Evolutionary conservation across 495 filamentous ascomycete species (phyloP), one percentile per base, ranked within the genome.

Genomic region (Margaritispora aquatica): DNA sequence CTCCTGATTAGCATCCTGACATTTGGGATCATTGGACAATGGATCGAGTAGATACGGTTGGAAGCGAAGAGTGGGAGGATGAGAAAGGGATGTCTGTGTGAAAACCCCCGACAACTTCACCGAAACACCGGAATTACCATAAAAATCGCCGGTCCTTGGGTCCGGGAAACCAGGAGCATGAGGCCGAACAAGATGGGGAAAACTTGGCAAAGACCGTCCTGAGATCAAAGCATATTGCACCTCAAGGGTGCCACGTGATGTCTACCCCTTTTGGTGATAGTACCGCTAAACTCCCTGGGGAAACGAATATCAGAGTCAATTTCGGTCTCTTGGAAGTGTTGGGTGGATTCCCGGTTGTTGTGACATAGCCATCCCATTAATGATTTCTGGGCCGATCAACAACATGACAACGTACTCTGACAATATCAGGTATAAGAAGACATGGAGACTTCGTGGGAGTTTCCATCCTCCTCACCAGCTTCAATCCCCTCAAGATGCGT

Each of bases 401-500:
- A 34, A 34, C 5, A 34, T 34, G 5, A 13, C 5, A 13, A 47
- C 5, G 44, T n/a, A 5, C 7, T n/a, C 44, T n/a, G 5, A 9
- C 44, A 47, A 47, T 4, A 47, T 5, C 7, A n/a, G 44, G 17
- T 47, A 47, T 22, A 47, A 9, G n/a, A n/a, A 48, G 13, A 50
- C 24, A 50, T 50, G 21, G 47, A 8, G 15, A n/a, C 8, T n/a
- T n/a, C 38, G 2, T n/a, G 10, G 19, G 7, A 8, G 7, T 5
- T 5, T 13, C 13, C 13, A 34, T 5, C 29, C 13, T n/a, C 17
- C 15, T 7, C 38, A 44, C 38, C 38, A 44, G 3, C 38, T 44
- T n/a, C 17, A 44, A 44, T 44, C 17, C 8, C 24, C 13, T 22
- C 34, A 51, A 11, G 15, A 58, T 58, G 55, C 55, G 48, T 58